Base-by-base conservation (phyloP, 164 flowering plant species). In the Sedum album region DNA sequence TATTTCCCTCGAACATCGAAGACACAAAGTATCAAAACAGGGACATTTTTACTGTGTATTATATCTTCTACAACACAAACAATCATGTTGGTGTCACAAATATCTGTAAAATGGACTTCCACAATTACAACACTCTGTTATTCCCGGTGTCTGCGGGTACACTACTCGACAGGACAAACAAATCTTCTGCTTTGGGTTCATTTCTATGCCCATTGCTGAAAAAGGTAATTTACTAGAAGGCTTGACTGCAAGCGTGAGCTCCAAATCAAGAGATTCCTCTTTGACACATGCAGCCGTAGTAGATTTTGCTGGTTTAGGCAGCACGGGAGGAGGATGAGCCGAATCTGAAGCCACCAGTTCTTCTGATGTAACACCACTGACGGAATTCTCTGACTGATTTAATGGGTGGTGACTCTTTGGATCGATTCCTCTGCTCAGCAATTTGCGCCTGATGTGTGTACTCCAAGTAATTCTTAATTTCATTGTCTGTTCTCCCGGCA, bases 391-490 rank as follows among this genome's bases (percentile, higher is more conserved):
- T 35, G 38, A 35, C 1, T 13, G 28, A 53, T 23, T 53, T 14
- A 53, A 53, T 6, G 66, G 2, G 20, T 8, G 23, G 15, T 63
- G 66, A 5, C 23, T 63, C 7, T 63, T 6, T 2, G 66, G 66
- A 33, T 63, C 39, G 14, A 33, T 2, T 35, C 66, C 66, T 30
- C 42, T 33, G 14, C 41, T 63, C 6, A 63, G 11, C 42, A 60
- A 8, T 33, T 28, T 60, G 20, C 65, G 31, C 31, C 28, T 60
- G 11, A 60, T 60, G 36, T 60, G 35, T 5, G 65, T 26, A 7
- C 28, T 60, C 65, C 65, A n/a, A 60, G 65, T 60, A 60, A 60
- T 60, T 60, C 65, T 60, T 60, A 17, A 60, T 60, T 35, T 60
- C 65, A 20, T 60, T 60, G 65, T 60, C 65, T 11, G 65, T 60